phyloP scores from a whole-genome alignment of 2,329 filamentous ascomycete species.

The Chrysoporthe puriensis region DNA sequence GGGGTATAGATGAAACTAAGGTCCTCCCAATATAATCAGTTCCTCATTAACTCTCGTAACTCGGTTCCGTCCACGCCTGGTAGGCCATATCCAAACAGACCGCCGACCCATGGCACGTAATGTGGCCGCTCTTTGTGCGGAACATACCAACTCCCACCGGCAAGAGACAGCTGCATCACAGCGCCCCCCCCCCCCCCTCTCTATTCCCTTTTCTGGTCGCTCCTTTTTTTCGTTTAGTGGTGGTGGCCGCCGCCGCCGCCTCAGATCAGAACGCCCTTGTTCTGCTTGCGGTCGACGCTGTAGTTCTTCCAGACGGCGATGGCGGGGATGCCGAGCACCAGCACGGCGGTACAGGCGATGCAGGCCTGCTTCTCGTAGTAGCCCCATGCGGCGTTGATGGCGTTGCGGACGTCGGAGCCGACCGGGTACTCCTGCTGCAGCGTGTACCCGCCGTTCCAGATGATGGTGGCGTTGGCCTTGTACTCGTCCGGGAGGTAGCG shows the following conservation, averaged over 20 bases:
- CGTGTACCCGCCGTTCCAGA: constrained; percentile 36
- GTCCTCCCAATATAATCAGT: not conserved
- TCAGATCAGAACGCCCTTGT: constrained; percentile 30
- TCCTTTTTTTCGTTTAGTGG: not conserved
- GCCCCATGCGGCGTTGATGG: constrained; percentile 43
- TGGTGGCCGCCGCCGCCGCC: not conserved
- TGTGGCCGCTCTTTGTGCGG: not conserved
- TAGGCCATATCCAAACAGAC: not conserved
- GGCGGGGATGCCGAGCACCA: constrained; percentile 39
- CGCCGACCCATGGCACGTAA: not conserved
- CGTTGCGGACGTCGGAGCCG: constrained; percentile 37
- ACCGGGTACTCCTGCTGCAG: constrained; percentile 37
- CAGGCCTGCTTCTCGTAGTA: constrained; percentile 41
- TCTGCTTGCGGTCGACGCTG: constrained; percentile 39
- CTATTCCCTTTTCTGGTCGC: not conserved
- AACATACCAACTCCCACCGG: not conserved
- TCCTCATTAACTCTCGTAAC: not conserved
- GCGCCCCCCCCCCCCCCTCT: not conserved
- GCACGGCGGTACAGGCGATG: constrained; percentile 40
- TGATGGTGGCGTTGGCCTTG: constrained; percentile 31
- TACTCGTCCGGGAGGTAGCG: constrained; percentile 30
- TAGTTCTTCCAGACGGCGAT: constrained; percentile 45
- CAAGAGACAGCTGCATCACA: not conserved
- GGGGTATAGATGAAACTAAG: not conserved
- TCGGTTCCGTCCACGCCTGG: not conserved